Percentiles rank a stretch among this genome's conserved stretches.
Conservation (phyloP, 495 filamentous ascomycete genomes). For the Hyaloscypha finlandica region DNA sequence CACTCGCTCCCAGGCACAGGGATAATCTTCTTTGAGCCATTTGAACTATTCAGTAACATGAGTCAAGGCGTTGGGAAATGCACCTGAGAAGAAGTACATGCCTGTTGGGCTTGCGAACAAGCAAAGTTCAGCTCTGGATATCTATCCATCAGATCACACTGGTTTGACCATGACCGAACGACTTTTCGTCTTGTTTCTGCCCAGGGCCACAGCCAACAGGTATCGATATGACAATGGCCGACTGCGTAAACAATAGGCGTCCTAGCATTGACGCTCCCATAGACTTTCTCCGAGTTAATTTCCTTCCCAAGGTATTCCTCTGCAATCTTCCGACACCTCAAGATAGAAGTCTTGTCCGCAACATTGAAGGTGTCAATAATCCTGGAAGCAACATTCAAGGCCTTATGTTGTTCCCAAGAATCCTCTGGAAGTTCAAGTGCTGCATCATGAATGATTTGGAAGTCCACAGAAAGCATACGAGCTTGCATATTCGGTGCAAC, state of each 20-base stretch:
- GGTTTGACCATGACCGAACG: conserved; percentile 75
- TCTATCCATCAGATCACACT: conserved; percentile 73
- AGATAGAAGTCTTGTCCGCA: conserved; percentile 60
- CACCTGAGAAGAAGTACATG: not conserved
- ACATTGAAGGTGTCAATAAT: conserved; percentile 74
- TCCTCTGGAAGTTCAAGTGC: conserved; percentile 61
- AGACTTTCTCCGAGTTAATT: conserved; percentile 67
- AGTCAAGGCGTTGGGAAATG: not conserved
- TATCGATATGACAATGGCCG: conserved; percentile 71
- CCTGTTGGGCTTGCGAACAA: conserved; percentile 71
- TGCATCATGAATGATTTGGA: conserved; percentile 73
- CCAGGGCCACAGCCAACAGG: conserved; percentile 81
- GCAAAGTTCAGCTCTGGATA: conserved; percentile 77
- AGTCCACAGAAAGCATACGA: conserved; percentile 66
- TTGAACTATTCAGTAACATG: conserved; percentile 50
- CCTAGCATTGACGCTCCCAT: conserved; percentile 50
- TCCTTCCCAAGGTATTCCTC: conserved; percentile 63
- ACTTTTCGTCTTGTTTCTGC: conserved; percentile 81
- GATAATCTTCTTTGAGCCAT: conserved; percentile 74
- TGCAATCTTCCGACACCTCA: conserved; percentile 64
- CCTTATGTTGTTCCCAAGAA: conserved; percentile 65
- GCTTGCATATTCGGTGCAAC: conserved; percentile 70
- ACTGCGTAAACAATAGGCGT: conserved; percentile 65
- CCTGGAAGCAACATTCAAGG: conserved; percentile 64
- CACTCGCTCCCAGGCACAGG: conserved; percentile 69